Conservation (phyloP, 129 eudicot genomes). For the Pseudognaphalium luteoalbum region DNA sequence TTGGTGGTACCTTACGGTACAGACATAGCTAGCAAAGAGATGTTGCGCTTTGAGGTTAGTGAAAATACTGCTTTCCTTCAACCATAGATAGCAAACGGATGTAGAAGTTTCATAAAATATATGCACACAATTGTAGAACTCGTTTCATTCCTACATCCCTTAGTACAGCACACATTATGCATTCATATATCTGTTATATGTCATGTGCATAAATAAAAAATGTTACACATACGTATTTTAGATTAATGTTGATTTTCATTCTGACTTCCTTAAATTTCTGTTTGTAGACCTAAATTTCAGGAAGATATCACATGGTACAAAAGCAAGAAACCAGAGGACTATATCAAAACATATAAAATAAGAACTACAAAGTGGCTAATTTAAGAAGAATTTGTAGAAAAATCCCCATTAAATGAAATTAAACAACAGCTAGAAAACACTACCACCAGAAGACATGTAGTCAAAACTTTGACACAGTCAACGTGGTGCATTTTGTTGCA, state of each 20-base stretch:
- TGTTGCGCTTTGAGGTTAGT: not conserved
- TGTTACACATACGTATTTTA: not conserved
- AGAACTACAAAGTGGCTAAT: not conserved
- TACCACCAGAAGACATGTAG: not conserved
- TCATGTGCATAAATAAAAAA: slow-evolving; percentile 4
- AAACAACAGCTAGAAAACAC: not conserved
- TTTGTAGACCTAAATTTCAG: slow-evolving; percentile 11
- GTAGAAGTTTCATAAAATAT: not conserved
- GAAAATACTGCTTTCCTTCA: not conserved
- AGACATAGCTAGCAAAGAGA: not conserved
- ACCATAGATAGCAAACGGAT: not conserved
- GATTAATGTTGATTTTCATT: slow-evolving; percentile 4
- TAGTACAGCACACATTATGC: not conserved
- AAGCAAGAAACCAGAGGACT: not conserved
- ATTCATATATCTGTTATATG: not conserved
- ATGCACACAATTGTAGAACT: not conserved
- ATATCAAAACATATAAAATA: not conserved
- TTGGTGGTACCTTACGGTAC: not conserved
- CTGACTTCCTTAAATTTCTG: slow-evolving; percentile 7
- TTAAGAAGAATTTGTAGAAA: not conserved
- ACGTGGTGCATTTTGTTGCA: not conserved
- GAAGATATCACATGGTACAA: slow-evolving; percentile 14
- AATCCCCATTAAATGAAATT: not conserved
- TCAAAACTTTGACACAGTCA: not conserved
- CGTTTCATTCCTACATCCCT: not conserved